Percentiles rank a stretch among this genome's conserved stretches.
Evolutionary conservation across 1,284 basidiomycete species (phyloP).

Genomic region (Sporisorium scitamineum): DNA sequence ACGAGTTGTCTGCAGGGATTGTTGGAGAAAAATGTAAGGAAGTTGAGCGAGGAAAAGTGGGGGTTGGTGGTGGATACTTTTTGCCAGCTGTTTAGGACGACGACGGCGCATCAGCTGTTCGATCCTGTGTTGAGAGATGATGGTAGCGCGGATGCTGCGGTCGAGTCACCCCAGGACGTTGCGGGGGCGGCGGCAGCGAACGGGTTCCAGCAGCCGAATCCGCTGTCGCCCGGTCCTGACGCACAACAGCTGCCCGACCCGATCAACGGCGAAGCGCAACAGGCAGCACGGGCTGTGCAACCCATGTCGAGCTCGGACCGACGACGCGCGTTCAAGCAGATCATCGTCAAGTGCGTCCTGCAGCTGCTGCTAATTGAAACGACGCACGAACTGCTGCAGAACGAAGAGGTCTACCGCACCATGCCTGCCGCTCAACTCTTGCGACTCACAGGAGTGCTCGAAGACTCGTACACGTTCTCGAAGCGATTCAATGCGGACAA

Average conservation of each 20-base stretch:
- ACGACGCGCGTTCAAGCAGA: constrained; percentile 94
- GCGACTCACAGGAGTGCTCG: constrained; percentile 90
- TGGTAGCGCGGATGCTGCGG: constrained; percentile 68
- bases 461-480: constrained; percentile 97
- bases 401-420: constrained; percentile 80
- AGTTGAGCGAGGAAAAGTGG: constrained; percentile 87
- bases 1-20: constrained; percentile 97
- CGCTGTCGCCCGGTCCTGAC: constrained; percentile 57
- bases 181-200: neutral
- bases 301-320: constrained; percentile 76
- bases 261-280: neutral
- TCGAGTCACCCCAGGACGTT: constrained; percentile 26
- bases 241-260: constrained; percentile 3
- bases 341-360: constrained; percentile 99
- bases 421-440: constrained; percentile 94
- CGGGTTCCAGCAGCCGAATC: constrained; percentile 20
- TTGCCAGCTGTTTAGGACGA: constrained; percentile 93
- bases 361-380: constrained; percentile 97
- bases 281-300: neutral
- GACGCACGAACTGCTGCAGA: constrained; percentile 90
- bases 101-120: constrained; percentile 96
- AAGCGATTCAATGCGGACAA: constrained; percentile 98
- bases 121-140: constrained; percentile 83
- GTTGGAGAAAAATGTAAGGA: constrained; percentile 91
- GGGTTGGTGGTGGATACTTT: constrained; percentile 93